Conservation (phyloP, 768 basidiomycete genomes). For the Gymnopilus junonius region DNA sequence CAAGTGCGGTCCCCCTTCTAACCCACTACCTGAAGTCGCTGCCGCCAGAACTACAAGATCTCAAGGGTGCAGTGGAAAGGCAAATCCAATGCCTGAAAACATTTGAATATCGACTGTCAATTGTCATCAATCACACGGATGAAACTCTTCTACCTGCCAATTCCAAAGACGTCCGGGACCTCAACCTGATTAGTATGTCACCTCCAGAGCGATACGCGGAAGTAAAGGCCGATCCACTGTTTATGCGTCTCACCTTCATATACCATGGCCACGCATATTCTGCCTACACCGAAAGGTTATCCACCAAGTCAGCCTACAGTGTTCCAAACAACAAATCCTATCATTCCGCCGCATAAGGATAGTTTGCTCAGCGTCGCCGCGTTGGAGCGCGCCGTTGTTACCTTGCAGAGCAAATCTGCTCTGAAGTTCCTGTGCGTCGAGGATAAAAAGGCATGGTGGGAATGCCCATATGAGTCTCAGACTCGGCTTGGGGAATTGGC, state of each 20-base stretch:
- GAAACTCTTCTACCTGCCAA: conserved; percentile 56
- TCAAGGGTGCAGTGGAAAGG: conserved; percentile 35
- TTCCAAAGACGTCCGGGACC: conserved; percentile 56
- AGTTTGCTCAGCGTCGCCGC: conserved; percentile 59
- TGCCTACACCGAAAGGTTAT: conserved; percentile 41
- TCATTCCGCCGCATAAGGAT: conserved; percentile 51
- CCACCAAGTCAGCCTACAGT: conserved; percentile 39
- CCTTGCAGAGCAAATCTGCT: conserved; percentile 52
- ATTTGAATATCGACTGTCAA: conserved; percentile 58
- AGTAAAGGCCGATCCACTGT: conserved; percentile 16
- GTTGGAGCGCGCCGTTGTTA: conserved; percentile 68
- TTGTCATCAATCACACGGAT: conserved; percentile 78
- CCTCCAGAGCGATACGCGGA: neutral
- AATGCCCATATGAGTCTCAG: conserved; percentile 40
- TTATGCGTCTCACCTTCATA: conserved; percentile 51
- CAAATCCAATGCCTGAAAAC: conserved; percentile 52
- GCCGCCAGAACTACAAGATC: conserved; percentile 25
- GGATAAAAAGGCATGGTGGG: conserved; percentile 45
- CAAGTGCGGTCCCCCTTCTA: conserved; percentile 59
- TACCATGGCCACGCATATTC: conserved; percentile 76
- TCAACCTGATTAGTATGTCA: conserved; percentile 54
- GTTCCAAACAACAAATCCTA: conserved; percentile 79
- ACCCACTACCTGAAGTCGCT: conserved; percentile 48
- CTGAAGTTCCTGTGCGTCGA: conserved; percentile 48
- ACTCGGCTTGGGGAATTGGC: conserved; percentile 50